These are phyloP conservation scores for Solanum bulbocastanum DNA, from an alignment of 257 asterid species.

Conservation along the genomic window DNA sequence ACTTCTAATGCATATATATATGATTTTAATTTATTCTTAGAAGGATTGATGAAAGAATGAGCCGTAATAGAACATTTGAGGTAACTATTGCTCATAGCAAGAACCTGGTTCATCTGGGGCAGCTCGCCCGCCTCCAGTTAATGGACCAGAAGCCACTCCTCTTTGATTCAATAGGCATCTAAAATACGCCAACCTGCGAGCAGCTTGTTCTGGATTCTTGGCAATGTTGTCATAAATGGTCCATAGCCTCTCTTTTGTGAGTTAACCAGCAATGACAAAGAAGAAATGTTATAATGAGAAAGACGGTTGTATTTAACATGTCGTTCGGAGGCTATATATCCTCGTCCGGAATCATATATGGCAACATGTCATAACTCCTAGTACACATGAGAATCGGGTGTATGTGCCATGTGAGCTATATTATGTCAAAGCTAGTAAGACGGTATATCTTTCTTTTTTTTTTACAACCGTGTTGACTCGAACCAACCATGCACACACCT, in stretches of 20 bases:
- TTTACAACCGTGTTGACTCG: neutral
- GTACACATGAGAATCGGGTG: neutral
- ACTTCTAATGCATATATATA: neutral
- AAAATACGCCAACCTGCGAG: slow-evolving; percentile 47
- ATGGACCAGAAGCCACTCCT: slow-evolving; percentile 86
- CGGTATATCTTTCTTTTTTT: neutral
- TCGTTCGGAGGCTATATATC: neutral
- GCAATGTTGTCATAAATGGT: slow-evolving; percentile 47
- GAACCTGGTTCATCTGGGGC: slow-evolving; percentile 71
- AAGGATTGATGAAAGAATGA: neutral
- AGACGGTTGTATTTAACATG: neutral
- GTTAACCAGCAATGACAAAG: neutral
- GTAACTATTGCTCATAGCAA: slow-evolving; percentile 46
- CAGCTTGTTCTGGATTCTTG: slow-evolving; percentile 41
- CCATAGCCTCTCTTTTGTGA: slow-evolving; percentile 73
- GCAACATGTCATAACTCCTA: neutral
- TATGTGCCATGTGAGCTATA: neutral
- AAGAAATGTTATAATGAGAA: neutral
- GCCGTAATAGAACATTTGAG: neutral
- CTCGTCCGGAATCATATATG: too few relatives aligned
- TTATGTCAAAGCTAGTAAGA: neutral
- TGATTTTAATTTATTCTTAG: neutral
- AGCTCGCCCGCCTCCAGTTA: slow-evolving; percentile 49
- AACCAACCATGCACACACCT: neutral
- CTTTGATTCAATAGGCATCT: slow-evolving; percentile 83